phyloP scores from a whole-genome alignment of 2,329 filamentous ascomycete species.

The Epichloe typhina region DNA sequence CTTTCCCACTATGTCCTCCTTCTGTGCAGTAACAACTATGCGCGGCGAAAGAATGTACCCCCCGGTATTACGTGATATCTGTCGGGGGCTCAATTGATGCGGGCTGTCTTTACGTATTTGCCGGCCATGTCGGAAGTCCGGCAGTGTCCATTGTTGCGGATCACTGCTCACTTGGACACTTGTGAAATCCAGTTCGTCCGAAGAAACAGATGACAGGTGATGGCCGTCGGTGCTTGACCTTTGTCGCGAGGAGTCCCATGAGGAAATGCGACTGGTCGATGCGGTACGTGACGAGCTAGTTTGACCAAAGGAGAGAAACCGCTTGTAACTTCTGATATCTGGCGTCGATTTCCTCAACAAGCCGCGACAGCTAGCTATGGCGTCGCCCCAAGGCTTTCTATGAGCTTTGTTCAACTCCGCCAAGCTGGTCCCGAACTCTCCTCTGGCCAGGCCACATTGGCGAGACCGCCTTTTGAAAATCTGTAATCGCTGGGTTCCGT shows the following conservation, averaged over 20 bases:
- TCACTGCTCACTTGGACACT: not conserved
- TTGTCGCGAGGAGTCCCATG: not conserved
- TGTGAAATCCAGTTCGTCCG: not conserved
- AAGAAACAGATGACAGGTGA: slow-evolving; percentile 3
- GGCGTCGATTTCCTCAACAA: slow-evolving; percentile 7
- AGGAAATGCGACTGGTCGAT: slow-evolving; percentile 3
- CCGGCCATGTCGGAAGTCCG: not conserved
- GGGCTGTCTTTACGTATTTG: not conserved
- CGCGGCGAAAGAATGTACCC: slow-evolving; percentile 26
- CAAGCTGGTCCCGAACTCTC: slow-evolving; percentile 5
- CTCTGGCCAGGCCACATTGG: not conserved
- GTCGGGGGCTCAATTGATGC: slow-evolving; percentile 3
- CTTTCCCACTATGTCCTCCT: slow-evolving; percentile 20
- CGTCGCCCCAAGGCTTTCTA: slow-evolving; percentile 7
- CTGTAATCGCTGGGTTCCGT: slow-evolving; percentile 3
- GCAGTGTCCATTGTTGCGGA: not conserved
- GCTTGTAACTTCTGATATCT: slow-evolving; percentile 2
- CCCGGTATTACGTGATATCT: slow-evolving; percentile 4
- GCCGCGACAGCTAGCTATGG: slow-evolving; percentile 7
- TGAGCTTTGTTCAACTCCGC: slow-evolving; percentile 4
- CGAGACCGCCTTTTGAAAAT: slow-evolving; percentile 7
- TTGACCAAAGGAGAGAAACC: slow-evolving; percentile 3
- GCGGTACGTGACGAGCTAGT: not conserved
- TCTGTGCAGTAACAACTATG: slow-evolving; percentile 30
- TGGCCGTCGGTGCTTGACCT: not conserved